Percentiles rank a stretch among this genome's conserved stretches.
These are phyloP conservation scores for Aspergillus uvarum DNA, from an alignment of 2,329 filamentous ascomycete genomes.

Conservation along the genomic window DNA sequence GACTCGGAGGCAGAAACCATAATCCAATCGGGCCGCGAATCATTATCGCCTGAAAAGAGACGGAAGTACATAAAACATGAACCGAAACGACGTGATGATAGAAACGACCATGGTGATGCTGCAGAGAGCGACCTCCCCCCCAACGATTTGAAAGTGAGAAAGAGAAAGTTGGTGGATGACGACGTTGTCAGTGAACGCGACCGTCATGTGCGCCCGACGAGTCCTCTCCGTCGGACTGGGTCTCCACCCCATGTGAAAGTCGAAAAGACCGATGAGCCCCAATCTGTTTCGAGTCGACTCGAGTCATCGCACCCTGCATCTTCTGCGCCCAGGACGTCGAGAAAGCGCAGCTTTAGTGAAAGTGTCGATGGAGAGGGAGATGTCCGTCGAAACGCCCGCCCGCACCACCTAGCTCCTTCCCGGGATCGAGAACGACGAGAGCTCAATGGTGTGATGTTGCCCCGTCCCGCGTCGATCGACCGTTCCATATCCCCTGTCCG, in stretches of 20 bases:
- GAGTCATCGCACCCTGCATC: constrained; percentile 17
- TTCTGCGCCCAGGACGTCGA: constrained; percentile 21
- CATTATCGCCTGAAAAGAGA: constrained; percentile 48
- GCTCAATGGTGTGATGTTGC: constrained; percentile 26
- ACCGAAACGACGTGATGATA: constrained; percentile 32
- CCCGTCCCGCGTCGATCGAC: constrained; percentile 32
- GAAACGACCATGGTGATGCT: constrained; percentile 19
- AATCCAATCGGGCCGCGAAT: constrained; percentile 49
- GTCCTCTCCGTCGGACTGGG: constrained; percentile 25
- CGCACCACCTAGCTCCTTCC: constrained; percentile 17
- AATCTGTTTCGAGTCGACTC: constrained; percentile 24
- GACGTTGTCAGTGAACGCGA: constrained; percentile 25
- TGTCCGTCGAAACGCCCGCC: constrained; percentile 25
- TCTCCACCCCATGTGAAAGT: constrained; percentile 39
- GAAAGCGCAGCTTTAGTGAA: constrained; percentile 42
- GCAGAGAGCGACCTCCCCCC: constrained; percentile 22
- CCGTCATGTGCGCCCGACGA: constrained; percentile 24
- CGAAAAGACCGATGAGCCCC: constrained; percentile 36
- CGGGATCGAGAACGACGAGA: constrained; percentile 29
- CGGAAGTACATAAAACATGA: constrained; percentile 43
- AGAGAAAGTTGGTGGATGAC: constrained; percentile 33
- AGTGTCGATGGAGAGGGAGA: constrained; percentile 33
- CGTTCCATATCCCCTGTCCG: constrained; percentile 40
- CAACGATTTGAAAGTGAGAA: constrained; percentile 28
- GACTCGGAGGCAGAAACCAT: constrained; percentile 53